These are phyloP conservation scores for Dioscorea dumetorum DNA, from an alignment of 106 monocot species.

Conservation along the genomic window DNA sequence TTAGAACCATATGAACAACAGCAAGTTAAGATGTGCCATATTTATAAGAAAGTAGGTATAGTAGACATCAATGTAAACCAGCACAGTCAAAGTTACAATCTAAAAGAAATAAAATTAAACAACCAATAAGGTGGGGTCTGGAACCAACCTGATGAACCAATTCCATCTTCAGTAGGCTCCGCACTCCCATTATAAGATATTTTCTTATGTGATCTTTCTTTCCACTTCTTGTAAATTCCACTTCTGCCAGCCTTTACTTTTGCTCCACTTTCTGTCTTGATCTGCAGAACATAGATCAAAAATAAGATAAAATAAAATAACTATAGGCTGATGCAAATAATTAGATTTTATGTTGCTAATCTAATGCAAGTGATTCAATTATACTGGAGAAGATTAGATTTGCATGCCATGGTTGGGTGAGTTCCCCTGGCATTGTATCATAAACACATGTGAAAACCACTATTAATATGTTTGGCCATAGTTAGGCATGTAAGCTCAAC, in stretches of 20 bases:
- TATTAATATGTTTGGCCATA: too few species aligned
- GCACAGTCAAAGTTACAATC: neutral
- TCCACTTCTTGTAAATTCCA: conserved; percentile 94
- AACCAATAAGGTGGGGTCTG: neutral
- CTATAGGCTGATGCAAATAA: neutral
- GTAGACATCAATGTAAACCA: neutral
- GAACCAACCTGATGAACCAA: conserved; percentile 30
- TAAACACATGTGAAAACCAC: too few species aligned
- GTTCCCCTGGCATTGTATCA: neutral
- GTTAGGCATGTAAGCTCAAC: too few species aligned
- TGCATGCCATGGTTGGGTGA: neutral
- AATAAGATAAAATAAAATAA: neutral
- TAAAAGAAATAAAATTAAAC: neutral
- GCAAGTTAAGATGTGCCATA: neutral
- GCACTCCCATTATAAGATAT: conserved; percentile 46
- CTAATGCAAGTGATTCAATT: neutral
- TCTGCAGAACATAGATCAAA: conserved; percentile 24
- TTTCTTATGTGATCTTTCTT: conserved; percentile 57
- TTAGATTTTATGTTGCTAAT: neutral
- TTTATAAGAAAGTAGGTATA: neutral
- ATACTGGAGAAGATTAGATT: neutral
- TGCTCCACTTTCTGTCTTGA: conserved; percentile 89
- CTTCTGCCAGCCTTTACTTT: conserved; percentile 59
- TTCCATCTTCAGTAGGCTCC: conserved; percentile 17
- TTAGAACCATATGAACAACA: neutral